Base-by-base conservation (phyloP, 1,139 yeast genomes). In the Lodderomyces jiufengensis region DNA sequence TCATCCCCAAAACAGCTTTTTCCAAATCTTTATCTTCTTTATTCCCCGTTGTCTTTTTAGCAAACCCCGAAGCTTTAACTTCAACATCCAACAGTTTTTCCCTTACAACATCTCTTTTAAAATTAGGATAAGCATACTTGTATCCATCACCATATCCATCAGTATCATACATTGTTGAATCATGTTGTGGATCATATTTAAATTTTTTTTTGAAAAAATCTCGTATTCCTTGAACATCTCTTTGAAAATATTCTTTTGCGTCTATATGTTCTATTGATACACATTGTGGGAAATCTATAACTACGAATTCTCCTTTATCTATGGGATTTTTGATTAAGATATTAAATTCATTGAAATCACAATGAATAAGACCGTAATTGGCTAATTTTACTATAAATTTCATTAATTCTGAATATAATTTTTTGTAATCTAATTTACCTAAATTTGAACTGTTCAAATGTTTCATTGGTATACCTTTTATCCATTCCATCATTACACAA, bases 241-340 rank as follows among this genome's bases (percentile, higher is more conserved):
- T 76, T 48, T 85, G 80, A 57, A 92, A 92, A 57, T 86, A 90
- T 40, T 73, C 74, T 46, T 81, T 81, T 9, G 98, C 97, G 54
- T 92, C 96, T 3, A 69, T 72, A 56, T 92, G 99, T 48, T 85
- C 90, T 29, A 85, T 85, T 12, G 96, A 86, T 15, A 92, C 85
- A 78, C 97, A 90, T 61, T 92, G 99, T 4, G 99, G 99, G 69
- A 92, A 92, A 71, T 92, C 99, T 50, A 92, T 92, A 18, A 92
- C 95, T 16, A 88, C 83, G 49, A 88, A 86, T 31, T 80, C 85
- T 34, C 78, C 84, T 36, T 73, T 73, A 21, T 64, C 51, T 29
- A 59, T 69, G 27, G 70, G 73, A 8, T 73, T 77, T 37, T 85
- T 70, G 30, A 94, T 84, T 72, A 92, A 85, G 48, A 92, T 88